Percentiles rank a stretch among this genome's conserved stretches.
Conservation (phyloP, 2,329 filamentous ascomycete genomes). For the Diaporthe australafricana region DNA sequence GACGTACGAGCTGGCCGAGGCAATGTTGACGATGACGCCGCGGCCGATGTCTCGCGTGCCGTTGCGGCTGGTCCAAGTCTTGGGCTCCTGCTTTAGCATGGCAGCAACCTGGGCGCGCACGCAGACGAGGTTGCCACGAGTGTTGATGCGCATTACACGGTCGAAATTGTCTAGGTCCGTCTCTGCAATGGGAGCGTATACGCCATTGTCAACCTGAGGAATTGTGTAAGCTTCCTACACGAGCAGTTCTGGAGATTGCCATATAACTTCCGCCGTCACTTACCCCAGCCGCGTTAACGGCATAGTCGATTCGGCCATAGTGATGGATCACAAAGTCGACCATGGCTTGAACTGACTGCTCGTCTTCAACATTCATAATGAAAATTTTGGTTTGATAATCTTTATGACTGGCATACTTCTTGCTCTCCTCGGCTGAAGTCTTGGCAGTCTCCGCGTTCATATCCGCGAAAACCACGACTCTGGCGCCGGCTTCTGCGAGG, state of each 20-base stretch:
- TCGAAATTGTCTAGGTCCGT: constrained; percentile 40
- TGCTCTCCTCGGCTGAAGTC: constrained; percentile 39
- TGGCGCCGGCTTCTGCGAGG: constrained; percentile 41
- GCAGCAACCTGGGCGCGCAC: constrained; percentile 35
- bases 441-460: constrained; percentile 39
- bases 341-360: constrained; percentile 38
- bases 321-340: constrained; percentile 39
- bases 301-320: constrained; percentile 41
- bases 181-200: constrained; percentile 37
- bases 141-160: constrained; percentile 41
- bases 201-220: constrained; percentile 38
- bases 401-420: constrained; percentile 38
- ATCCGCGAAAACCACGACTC: constrained; percentile 39
- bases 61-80: constrained; percentile 38
- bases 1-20: constrained; percentile 38
- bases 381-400: constrained; percentile 29
- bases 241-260: too few species aligned
- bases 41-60: constrained; percentile 39
- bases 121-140: constrained; percentile 38
- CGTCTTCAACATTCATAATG: constrained; percentile 38
- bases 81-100: constrained; percentile 39
- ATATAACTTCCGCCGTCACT: too few species aligned
- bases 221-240: too few species aligned
- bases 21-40: constrained; percentile 39
- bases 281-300: constrained; percentile 40